Evolutionary conservation across 371 early-diverging fungal species (phyloP), one percentile per base, ranked within the genome.

Genomic region (Lichtheimia ornata): DNA sequence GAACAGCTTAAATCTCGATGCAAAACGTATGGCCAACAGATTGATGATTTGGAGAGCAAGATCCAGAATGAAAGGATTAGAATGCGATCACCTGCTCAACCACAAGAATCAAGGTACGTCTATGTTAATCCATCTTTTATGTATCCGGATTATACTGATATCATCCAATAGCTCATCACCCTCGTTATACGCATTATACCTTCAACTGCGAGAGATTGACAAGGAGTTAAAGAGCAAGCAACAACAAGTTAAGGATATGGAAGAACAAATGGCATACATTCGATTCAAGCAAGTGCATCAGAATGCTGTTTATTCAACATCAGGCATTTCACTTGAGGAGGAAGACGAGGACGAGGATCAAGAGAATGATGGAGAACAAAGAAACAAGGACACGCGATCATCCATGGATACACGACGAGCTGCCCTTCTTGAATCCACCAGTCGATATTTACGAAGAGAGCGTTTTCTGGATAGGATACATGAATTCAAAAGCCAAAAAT

Each of bases 161-260:
- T 4, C 1, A 15, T 53, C 66, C 67, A 9, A 35, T 35, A 35
- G 35, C 22, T 22, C 22, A 17, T 35, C 41, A 49, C 64, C 66
- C 20, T 65, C 70, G 4, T 59, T 70, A 17, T 76, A 76, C 24
- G 47, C 69, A 5, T 49, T 73, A 11, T 66, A 73, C 56, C 61
- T 66, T 5, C 58, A 63, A 7, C 55, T 77, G 4, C 62, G 68
- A 44, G 77, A 77, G 55, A 53, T 77, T 13, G 72, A 73, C 51
- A 57, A 43, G 28, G 69, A 66, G 9, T 24, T 77, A 9, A 40
- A 14, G 14, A 28, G 14, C 13, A 77, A 67, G 42, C 40, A 58
- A 13, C 59, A 55, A 0, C 53, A 62, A 12, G 4, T 77, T 5
- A 22, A 58, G 9, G 63, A 69, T 15, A 42, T 71, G 27, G 73